A percentile compares a stretch with the other conserved stretches of the same genome.
These are phyloP conservation scores for Solanum dulcamara DNA, from an alignment of 257 asterid species.

Conservation along the genomic window DNA sequence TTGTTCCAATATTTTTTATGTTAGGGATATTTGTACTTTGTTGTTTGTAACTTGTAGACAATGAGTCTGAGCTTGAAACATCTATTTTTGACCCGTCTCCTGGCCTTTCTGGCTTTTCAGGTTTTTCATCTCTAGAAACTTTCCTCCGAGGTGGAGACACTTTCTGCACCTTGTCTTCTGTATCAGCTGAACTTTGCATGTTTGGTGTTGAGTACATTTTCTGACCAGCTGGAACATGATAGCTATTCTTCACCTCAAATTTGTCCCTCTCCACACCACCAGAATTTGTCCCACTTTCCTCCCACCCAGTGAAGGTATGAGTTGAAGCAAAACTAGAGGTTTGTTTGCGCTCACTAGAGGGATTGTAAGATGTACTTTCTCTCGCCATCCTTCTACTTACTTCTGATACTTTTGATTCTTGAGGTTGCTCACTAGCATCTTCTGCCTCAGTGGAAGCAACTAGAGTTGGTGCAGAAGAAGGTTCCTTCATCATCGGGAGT, in stretches of 20 bases:
- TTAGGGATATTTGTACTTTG: slow-evolving; percentile 24
- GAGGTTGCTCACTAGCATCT: slow-evolving; percentile 43
- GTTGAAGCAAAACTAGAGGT: slow-evolving; percentile 37
- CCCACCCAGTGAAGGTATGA: slow-evolving; percentile 34
- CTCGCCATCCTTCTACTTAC: slow-evolving; percentile 45
- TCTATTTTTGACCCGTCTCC: slow-evolving; percentile 45
- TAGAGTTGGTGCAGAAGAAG: slow-evolving; percentile 39
- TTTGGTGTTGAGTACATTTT: slow-evolving; percentile 28
- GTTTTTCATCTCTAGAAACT: slow-evolving; percentile 52
- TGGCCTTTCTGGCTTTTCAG: slow-evolving; percentile 46
- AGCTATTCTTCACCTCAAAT: slow-evolving; percentile 31
- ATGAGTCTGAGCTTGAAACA: slow-evolving; percentile 20
- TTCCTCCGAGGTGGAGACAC: slow-evolving; percentile 66
- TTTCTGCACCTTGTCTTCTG: slow-evolving; percentile 64
- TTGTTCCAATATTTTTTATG: slow-evolving; percentile 24
- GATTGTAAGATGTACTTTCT: slow-evolving; percentile 41
- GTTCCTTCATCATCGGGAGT: slow-evolving; percentile 47
- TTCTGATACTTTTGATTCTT: slow-evolving; percentile 46
- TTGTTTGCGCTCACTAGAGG: slow-evolving; percentile 29
- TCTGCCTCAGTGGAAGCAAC: slow-evolving; percentile 44
- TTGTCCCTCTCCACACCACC: slow-evolving; percentile 35
- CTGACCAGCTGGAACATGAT: slow-evolving; percentile 40
- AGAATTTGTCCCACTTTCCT: slow-evolving; percentile 35
- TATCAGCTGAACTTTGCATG: slow-evolving; percentile 40
- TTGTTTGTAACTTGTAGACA: slow-evolving; percentile 37